Evolutionary conservation across 2,329 filamentous ascomycete genomes (phyloP), one percentile per base, ranked within the genome.

Genomic region (Beauveria caledonica): DNA sequence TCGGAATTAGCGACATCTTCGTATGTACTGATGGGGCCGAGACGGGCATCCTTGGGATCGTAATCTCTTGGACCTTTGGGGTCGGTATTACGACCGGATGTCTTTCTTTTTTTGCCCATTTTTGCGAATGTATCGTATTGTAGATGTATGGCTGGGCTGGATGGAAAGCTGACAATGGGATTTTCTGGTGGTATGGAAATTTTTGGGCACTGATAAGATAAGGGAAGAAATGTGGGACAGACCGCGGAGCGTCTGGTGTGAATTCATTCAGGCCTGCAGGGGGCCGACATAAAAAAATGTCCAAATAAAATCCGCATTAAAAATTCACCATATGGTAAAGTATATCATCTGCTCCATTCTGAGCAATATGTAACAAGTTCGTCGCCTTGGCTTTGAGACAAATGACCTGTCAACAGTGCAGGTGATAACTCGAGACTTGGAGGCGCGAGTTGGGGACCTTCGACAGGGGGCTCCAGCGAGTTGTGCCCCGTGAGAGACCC

Each of bases 1-100:
- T 96, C 91, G 1, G 92, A 95, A 72, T 97, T 88, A 65, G 92
- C 90, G 67, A 99, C 87, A 74, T 96, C 91, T 73, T 93, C 86
- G 73, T 83, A 93, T 2, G 84, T 86, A 51, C 73, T 78, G 67
- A 86, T 77, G 23, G 78, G 77, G 25, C 79, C 80, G 17, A 92
- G 80, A 57, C 85, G 84, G 40, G 86, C 83, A 64, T 86, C 85
- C 36, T 76, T 74, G 52, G 77, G 69, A 68, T 86, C 75, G 62
- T 83, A 69, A 39, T 85, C 83, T 63, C 77, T 78, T 3, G 83
- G 82, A 3, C 81, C 82, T 9, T 74, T 76, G 21, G 78, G 73
- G 62, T 72, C 75, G 36, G 74, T 66, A 56, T 69, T 67, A 64
- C 70, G 78, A 63, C 80, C 78, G 23, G 82, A 78, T 1, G 84